Conservation (phyloP, 164 flowering plant species). For the Vitis rotundifolia region DNA sequence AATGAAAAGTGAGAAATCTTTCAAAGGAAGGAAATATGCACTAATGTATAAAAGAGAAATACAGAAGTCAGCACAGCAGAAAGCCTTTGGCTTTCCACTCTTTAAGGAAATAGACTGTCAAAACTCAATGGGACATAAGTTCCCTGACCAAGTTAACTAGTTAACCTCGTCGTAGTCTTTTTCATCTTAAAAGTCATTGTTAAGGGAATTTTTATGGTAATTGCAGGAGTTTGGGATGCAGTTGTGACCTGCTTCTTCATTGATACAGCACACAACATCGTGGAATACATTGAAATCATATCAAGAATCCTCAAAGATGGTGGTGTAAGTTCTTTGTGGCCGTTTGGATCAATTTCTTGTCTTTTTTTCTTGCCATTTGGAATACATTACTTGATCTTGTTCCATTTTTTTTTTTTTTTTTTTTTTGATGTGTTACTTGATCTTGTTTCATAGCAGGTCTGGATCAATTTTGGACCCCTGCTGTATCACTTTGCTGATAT, state of each 20-base stretch:
- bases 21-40: too few relatives aligned
- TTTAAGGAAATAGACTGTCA: too few relatives aligned
- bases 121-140: too few relatives aligned
- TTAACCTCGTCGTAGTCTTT: too few relatives aligned
- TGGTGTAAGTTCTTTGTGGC: slow-evolving; percentile 63
- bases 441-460: slow-evolving; percentile 55
- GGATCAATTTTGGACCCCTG: slow-evolving; percentile 97
- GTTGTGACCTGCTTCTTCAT: slow-evolving; percentile 97
- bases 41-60: too few relatives aligned
- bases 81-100: too few relatives aligned
- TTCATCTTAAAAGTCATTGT: too few relatives aligned
- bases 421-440: slow-evolving; percentile 1
- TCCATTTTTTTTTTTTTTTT: background rate
- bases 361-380: background rate
- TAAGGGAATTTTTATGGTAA: background rate
- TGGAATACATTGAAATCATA: slow-evolving; percentile 90
- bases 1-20: too few relatives aligned
- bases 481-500: slow-evolving; percentile 95
- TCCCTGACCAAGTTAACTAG: too few relatives aligned
- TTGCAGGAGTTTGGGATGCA: slow-evolving; percentile 92
- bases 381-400: too few relatives aligned
- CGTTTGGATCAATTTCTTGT: background rate
- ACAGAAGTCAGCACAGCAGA: too few relatives aligned
- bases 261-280: slow-evolving; percentile 93
- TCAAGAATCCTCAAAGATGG: slow-evolving; percentile 87